Evolutionary conservation across 768 basidiomycete genomes (phyloP).

Genomic region (Mycena leptocephala): DNA sequence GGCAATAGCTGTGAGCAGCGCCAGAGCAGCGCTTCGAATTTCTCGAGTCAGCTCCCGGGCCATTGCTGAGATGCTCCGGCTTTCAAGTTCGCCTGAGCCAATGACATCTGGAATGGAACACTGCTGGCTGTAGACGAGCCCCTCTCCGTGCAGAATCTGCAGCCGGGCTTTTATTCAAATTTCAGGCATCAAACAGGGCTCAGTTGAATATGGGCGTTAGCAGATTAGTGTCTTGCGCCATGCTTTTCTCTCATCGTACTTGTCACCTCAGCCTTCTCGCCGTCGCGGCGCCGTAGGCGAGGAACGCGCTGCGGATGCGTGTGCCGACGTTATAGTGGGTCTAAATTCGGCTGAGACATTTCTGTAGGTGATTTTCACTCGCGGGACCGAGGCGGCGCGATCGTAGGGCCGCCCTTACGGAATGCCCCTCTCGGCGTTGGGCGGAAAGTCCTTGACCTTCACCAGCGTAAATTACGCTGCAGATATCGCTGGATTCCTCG

Average conservation of each 20-base stretch:
- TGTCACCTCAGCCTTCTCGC: constrained; percentile 4
- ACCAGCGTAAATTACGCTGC: constrained; percentile 57
- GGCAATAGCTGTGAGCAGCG: too few relatives aligned
- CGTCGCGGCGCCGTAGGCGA: constrained; percentile 5
- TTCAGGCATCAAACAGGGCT: neutral
- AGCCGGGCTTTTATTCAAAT: neutral
- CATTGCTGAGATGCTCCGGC: too few relatives aligned
- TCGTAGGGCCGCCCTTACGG: constrained; percentile 57
- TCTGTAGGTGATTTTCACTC: constrained; percentile 52
- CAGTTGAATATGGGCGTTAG: neutral
- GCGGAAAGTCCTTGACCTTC: constrained; percentile 50
- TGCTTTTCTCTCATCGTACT: constrained; percentile 19
- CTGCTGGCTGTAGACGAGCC: neutral
- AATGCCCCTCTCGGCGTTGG: constrained; percentile 48
- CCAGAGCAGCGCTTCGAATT: too few relatives aligned
- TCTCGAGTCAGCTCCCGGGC: too few relatives aligned
- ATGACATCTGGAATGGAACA: too few relatives aligned
- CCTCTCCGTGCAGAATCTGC: neutral
- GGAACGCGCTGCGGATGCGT: constrained; percentile 24
- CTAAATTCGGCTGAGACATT: neutral
- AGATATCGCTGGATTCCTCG: constrained; percentile 52
- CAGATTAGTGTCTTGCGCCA: constrained; percentile 1
- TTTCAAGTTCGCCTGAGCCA: too few relatives aligned
- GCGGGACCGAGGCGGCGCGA: too few relatives aligned
- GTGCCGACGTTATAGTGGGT: constrained; percentile 27